Percentiles rank a stretch among this genome's conserved stretches.
These are phyloP conservation scores for Camellia lanceoleosa DNA, from an alignment of 148 eudicot species.

Conservation along the genomic window DNA sequence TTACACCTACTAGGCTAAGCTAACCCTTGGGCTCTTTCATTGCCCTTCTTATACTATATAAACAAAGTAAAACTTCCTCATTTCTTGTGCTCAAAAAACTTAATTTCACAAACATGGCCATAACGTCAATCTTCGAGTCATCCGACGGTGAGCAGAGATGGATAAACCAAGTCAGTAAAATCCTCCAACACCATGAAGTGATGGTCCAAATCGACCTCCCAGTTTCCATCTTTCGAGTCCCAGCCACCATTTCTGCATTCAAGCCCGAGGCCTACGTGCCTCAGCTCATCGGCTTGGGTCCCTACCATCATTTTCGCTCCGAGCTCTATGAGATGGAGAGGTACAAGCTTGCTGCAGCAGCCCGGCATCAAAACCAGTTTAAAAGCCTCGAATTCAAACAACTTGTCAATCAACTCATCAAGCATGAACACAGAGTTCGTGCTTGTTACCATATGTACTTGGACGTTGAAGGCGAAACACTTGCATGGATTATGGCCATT, in stretches of 20 bases:
- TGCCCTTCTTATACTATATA: no score
- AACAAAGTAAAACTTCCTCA: no score
- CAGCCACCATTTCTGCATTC: neutral
- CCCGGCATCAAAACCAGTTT: neutral
- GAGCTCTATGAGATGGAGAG: constrained; percentile 12
- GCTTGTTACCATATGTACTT: constrained; percentile 17
- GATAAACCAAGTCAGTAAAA: neutral
- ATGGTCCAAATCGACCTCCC: neutral
- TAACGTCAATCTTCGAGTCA: neutral
- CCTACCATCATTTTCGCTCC: constrained; percentile 15
- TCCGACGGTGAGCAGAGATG: constrained; percentile 6
- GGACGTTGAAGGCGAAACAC: neutral
- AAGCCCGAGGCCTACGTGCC: constrained; percentile 17
- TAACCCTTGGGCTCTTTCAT: no score
- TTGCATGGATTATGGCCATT: constrained; percentile 17
- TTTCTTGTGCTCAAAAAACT: no score
- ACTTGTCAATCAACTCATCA: neutral
- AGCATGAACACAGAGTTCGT: constrained; percentile 1
- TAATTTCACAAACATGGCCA: neutral
- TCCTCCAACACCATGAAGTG: neutral
- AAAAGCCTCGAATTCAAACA: neutral
- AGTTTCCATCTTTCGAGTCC: neutral
- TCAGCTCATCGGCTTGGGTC: constrained; percentile 8
- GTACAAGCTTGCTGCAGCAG: constrained; percentile 6
- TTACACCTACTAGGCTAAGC: no score